Conservation (phyloP, 306 rosid genomes). For the Rosa rugosa region DNA sequence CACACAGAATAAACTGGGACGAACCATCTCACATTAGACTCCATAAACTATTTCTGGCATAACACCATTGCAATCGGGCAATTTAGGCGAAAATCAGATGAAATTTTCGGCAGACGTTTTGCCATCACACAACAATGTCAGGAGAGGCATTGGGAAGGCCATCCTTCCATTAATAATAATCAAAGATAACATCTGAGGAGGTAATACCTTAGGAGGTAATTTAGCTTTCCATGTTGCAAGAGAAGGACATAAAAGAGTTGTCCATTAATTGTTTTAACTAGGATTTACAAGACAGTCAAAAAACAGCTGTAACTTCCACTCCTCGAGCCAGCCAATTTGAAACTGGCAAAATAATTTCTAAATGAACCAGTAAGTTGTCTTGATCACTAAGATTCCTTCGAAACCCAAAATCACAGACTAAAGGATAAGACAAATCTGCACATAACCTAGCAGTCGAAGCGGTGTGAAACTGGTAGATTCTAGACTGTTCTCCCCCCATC, state of each 20-base stretch:
- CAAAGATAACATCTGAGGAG: neutral
- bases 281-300: no score
- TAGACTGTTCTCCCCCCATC: neutral
- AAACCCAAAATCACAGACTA: neutral
- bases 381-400: no score
- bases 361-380: neutral
- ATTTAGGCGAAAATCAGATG: neutral
- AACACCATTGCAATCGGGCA: neutral
- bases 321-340: neutral
- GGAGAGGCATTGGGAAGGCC: neutral
- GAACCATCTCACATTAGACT: neutral
- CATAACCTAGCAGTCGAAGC: neutral
- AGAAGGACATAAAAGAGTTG: neutral
- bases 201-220: neutral
- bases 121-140: no score
- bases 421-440: neutral
- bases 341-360: neutral
- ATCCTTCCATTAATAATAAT: neutral
- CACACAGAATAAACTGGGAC: neutral
- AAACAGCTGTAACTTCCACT: neutral
- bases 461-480: neutral
- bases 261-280: neutral
- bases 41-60: neutral
- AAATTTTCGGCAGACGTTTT: no score
- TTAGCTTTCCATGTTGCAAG: neutral